phyloP scores from a whole-genome alignment of 225 moss, liverwort and hornwort species.

The Polytrichum commune region DNA sequence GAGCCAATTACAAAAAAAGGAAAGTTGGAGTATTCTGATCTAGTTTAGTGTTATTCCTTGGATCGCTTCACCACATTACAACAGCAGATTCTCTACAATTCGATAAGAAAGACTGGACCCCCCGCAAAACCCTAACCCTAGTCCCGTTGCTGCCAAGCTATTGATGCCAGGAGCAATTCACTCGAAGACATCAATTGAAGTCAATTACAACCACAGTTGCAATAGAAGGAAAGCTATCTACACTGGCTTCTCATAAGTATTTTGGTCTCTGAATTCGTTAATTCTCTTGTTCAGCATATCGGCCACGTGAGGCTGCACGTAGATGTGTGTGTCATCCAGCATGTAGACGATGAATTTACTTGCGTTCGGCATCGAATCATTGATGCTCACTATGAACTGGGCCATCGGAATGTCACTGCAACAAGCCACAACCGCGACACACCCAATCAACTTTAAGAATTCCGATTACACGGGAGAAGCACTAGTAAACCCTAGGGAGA shows the following conservation, averaged over 20 bases:
- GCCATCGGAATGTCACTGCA: constrained; percentile 97
- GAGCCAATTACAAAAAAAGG: no score
- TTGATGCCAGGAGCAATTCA: no score
- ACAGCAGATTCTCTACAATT: no score
- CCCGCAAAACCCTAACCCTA: no score
- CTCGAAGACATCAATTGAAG: no score
- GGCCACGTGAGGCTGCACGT: constrained; percentile 76
- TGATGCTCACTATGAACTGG: constrained; percentile 78
- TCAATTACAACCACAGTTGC: no score
- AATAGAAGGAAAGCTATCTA: constrained; percentile 1
- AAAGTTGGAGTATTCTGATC: no score
- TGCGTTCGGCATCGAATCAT: constrained; percentile 79
- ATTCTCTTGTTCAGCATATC: constrained; percentile 74
- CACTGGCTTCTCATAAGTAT: constrained; percentile 80
- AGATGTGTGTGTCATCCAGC: constrained; percentile 94
- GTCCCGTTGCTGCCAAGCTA: no score
- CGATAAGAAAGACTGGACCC: no score
- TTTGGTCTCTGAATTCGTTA: constrained; percentile 83
- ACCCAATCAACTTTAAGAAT: not conserved
- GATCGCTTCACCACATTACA: no score
- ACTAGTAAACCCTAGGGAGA: not conserved
- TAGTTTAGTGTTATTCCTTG: no score
- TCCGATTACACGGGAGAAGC: not conserved
- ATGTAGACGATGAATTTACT: constrained; percentile 91
- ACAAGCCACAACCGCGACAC: not conserved